These are phyloP conservation scores for Erucastrum elatum DNA, from an alignment of 345 rosid species.

Conservation along the genomic window DNA sequence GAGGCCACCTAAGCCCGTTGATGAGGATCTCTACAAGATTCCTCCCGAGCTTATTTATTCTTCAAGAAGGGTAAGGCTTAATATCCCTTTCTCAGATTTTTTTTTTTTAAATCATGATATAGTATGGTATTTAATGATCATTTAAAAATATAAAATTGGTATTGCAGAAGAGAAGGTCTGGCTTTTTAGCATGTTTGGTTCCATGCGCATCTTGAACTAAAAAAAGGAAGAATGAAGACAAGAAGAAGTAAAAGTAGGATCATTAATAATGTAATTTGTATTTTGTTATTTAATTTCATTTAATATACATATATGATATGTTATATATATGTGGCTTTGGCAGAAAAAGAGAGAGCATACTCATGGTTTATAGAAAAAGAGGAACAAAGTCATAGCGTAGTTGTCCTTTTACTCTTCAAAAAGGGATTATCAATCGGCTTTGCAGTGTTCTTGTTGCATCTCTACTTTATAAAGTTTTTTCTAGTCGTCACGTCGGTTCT, in stretches of 20 bases:
- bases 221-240: conserved; percentile 16
- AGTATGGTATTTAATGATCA: not conserved
- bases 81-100: not conserved
- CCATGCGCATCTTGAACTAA: conserved; percentile 55
- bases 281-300: not conserved
- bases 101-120: not conserved
- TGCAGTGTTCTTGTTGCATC: not conserved
- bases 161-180: conserved; percentile 64
- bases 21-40: conserved; percentile 90
- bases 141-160: not conserved
- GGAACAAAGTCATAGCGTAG: conserved; percentile 16
- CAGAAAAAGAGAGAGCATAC: conserved; percentile 28
- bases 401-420: conserved; percentile 1
- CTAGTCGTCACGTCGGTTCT: conserved; percentile 13
- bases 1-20: conserved; percentile 62
- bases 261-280: conserved; percentile 34
- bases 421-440: not conserved
- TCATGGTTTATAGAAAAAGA: conserved; percentile 25
- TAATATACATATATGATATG: conserved; percentile 18
- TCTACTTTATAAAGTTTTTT: conserved; percentile 10
- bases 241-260: conserved; percentile 24
- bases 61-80: conserved; percentile 49
- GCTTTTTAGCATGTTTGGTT: conserved; percentile 73
- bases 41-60: conserved; percentile 76
- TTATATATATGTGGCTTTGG: conserved; percentile 23